These are phyloP conservation scores for Lolium rigidum DNA, from an alignment of 176 grass and related monocot genomes.

Conservation along the genomic window DNA sequence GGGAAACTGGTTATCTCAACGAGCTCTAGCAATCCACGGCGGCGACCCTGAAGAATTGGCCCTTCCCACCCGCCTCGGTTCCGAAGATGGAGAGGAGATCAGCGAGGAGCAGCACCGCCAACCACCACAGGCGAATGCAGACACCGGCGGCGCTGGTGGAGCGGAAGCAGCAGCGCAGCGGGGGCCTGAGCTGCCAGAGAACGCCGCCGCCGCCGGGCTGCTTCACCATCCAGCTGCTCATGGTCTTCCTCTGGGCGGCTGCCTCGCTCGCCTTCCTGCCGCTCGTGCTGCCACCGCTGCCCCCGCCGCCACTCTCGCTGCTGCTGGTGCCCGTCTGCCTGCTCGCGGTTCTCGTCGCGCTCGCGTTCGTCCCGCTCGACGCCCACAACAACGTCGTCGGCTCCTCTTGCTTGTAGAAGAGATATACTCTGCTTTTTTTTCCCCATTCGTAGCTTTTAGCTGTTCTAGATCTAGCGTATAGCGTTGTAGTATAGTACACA, in stretches of 20 bases:
- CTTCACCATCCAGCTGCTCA: slow-evolving; percentile 49
- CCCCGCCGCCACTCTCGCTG: slow-evolving; percentile 61
- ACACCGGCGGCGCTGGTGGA: not conserved
- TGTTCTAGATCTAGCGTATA: not conserved
- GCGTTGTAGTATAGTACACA: no score
- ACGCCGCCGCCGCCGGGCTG: slow-evolving; percentile 35
- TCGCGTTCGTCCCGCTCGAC: slow-evolving; percentile 65
- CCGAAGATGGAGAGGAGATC: no score
- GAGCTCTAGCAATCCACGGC: no score
- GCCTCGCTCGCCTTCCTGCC: slow-evolving; percentile 64
- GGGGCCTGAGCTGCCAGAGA: not conserved
- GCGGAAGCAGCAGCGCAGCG: not conserved
- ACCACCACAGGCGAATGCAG: not conserved
- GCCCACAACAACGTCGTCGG: slow-evolving; percentile 41
- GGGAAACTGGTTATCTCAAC: no score
- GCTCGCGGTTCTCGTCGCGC: slow-evolving; percentile 57
- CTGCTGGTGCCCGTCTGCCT: slow-evolving; percentile 60
- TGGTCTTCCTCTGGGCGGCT: slow-evolving; percentile 44
- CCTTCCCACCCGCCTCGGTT: no score
- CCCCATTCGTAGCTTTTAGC: no score
- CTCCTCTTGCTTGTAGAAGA: slow-evolving; percentile 24
- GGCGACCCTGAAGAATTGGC: no score
- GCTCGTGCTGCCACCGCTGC: slow-evolving; percentile 60
- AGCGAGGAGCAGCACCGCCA: not conserved
- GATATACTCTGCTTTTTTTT: not conserved